These are phyloP conservation scores for Trichoderma sp. DNA, from an alignment of 2,329 filamentous ascomycete genomes.

Conservation along the genomic window DNA sequence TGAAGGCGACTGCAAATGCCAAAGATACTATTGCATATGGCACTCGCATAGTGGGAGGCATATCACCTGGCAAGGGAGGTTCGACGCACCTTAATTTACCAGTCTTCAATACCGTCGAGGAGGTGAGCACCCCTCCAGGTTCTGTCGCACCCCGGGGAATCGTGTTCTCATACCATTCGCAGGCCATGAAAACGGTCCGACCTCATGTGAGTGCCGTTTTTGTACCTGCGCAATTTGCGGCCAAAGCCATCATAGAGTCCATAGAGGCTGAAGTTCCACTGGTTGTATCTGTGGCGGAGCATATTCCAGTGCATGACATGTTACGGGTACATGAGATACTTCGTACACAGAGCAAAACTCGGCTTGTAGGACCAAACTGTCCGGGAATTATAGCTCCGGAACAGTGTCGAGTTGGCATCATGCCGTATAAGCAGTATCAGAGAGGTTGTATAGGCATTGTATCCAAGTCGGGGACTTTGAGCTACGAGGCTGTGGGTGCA, in stretches of 20 bases:
- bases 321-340: constrained; percentile 70
- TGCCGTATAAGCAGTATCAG: constrained; percentile 43
- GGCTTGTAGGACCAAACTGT: constrained; percentile 78
- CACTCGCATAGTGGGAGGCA: constrained; percentile 41
- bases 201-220: constrained; percentile 15
- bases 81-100: constrained; percentile 37
- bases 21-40: constrained; percentile 42
- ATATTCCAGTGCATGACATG: constrained; percentile 77
- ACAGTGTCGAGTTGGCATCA: constrained; percentile 56
- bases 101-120: constrained; percentile 38
- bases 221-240: constrained; percentile 62
- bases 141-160: neutral
- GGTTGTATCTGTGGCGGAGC: constrained; percentile 77
- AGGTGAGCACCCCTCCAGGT: constrained; percentile 28
- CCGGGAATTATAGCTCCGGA: constrained; percentile 77
- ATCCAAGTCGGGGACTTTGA: constrained; percentile 78
- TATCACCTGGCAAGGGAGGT: constrained; percentile 41
- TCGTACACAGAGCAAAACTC: constrained; percentile 68
- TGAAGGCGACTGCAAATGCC: constrained; percentile 41
- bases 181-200: constrained; percentile 39
- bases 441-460: constrained; percentile 72
- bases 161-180: neutral
- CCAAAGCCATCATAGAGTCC: constrained; percentile 69
- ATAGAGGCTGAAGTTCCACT: constrained; percentile 78
- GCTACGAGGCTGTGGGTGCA: constrained; percentile 76